Percentiles rank a stretch among this genome's conserved stretches.
These are phyloP conservation scores for Termitomyces sp. DNA, from an alignment of 768 basidiomycete genomes.

Conservation along the genomic window DNA sequence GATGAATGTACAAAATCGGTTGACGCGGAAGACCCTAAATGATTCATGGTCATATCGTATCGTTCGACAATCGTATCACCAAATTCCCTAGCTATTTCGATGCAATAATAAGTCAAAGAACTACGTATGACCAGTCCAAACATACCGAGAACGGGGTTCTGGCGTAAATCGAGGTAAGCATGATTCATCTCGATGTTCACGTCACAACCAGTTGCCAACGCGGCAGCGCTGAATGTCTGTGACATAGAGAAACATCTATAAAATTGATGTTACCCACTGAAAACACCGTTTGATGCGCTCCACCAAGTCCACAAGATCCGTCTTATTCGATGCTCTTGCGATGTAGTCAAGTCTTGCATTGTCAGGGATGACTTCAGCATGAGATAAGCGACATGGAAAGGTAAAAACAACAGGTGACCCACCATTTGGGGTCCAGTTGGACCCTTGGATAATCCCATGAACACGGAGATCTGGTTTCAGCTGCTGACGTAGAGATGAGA, in stretches of 20 bases:
- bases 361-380: constrained; percentile 71
- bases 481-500: constrained; percentile 84
- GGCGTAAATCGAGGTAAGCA: constrained; percentile 55
- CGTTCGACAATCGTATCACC: constrained; percentile 39
- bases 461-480: constrained; percentile 79
- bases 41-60: constrained; percentile 39
- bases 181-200: constrained; percentile 38
- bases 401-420: constrained; percentile 14
- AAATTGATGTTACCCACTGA: constrained; percentile 42
- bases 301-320: constrained; percentile 50
- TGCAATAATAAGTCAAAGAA: not conserved
- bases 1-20: constrained; percentile 69
- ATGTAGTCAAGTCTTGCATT: constrained; percentile 74
- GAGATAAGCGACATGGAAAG: constrained; percentile 1
- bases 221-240: constrained; percentile 51
- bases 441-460: constrained; percentile 73
- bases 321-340: constrained; percentile 63
- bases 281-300: constrained; percentile 70
- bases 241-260: constrained; percentile 8
- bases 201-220: constrained; percentile 58
- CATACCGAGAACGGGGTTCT: constrained; percentile 56
- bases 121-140: not conserved
- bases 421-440: constrained; percentile 71
- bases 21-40: constrained; percentile 47
- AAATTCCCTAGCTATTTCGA: constrained; percentile 47